Conservation (phyloP, 2,329 filamentous ascomycete genomes). For the Claviceps africana region DNA sequence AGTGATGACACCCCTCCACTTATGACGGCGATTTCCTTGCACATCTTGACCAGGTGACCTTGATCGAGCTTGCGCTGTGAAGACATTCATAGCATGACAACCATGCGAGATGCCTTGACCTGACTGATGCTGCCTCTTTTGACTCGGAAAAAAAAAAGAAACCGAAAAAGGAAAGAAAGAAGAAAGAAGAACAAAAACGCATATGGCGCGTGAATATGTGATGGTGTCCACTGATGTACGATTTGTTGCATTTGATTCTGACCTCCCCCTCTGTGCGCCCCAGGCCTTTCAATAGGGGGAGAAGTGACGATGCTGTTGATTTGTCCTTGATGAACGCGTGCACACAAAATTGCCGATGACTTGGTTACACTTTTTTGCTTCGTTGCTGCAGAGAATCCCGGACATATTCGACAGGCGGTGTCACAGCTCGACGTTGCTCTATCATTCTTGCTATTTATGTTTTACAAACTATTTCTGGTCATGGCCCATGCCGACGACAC, state of each 20-base stretch:
- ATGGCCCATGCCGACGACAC: not conserved
- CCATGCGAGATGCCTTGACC: slow-evolving; percentile 19
- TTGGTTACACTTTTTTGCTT: not conserved
- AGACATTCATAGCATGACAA: slow-evolving; percentile 1
- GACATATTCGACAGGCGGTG: not conserved
- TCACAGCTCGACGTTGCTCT: not conserved
- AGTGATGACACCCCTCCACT: slow-evolving; percentile 16
- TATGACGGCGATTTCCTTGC: slow-evolving; percentile 4
- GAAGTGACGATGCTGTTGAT: not conserved
- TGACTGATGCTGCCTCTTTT: slow-evolving; percentile 18
- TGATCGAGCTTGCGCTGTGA: slow-evolving; percentile 15
- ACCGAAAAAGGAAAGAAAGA: too few relatives aligned
- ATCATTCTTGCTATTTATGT: not conserved
- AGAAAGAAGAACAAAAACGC: not conserved
- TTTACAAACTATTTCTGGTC: not conserved
- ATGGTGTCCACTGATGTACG: slow-evolving; percentile 21
- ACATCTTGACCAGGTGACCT: slow-evolving; percentile 20
- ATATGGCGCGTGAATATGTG: slow-evolving; percentile 13
- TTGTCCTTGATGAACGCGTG: slow-evolving; percentile 3
- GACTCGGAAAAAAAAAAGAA: slow-evolving; percentile 9
- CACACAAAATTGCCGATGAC: not conserved
- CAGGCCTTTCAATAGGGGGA: not conserved
- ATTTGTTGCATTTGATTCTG: slow-evolving; percentile 8
- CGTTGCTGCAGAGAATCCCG: not conserved
- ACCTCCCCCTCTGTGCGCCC: slow-evolving; percentile 1